phyloP scores from a whole-genome alignment of 495 filamentous ascomycete species.

The Penicillium bialowiezense region DNA sequence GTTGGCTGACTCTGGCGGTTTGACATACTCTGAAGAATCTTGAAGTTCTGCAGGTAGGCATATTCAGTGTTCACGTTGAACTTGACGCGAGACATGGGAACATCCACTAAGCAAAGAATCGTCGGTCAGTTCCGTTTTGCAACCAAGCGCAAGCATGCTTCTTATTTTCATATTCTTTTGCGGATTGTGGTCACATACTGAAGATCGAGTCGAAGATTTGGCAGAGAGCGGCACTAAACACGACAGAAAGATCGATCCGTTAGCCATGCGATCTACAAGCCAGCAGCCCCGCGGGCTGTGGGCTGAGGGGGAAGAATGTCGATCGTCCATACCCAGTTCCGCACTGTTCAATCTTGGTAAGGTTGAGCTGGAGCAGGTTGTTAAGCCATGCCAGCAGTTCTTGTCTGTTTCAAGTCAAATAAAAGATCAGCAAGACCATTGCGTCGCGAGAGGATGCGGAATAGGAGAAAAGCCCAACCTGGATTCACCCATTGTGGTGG shows the following conservation, averaged over 20 bases:
- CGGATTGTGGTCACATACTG: slow-evolving; percentile 48
- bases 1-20: background rate
- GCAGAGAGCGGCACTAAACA: slow-evolving; percentile 84
- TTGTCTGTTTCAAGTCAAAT: slow-evolving; percentile 60
- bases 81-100: slow-evolving; percentile 94
- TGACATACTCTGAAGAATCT: slow-evolving; percentile 84
- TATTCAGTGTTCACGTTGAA: slow-evolving; percentile 98
- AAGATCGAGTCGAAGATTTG: slow-evolving; percentile 97
- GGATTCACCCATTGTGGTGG: slow-evolving; percentile 57
- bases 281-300: background rate
- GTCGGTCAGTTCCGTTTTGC: slow-evolving; percentile 17
- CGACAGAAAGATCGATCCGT: slow-evolving; percentile 6
- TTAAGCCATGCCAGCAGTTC: slow-evolving; percentile 97
- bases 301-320: slow-evolving; percentile 22
- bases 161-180: background rate
- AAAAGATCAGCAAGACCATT: slow-evolving; percentile 1
- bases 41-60: slow-evolving; percentile 97
- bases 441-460: slow-evolving; percentile 6
- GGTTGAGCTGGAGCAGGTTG: slow-evolving; percentile 92
- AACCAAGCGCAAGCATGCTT: background rate
- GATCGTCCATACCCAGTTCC: slow-evolving; percentile 81
- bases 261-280: slow-evolving; percentile 12
- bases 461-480: slow-evolving; percentile 39
- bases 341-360: slow-evolving; percentile 98
- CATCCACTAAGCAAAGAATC: slow-evolving; percentile 59